Percentiles rank a stretch among this genome's conserved stretches.
Conservation (phyloP, 179 eudicot genomes). For the Spergularia azorica region DNA sequence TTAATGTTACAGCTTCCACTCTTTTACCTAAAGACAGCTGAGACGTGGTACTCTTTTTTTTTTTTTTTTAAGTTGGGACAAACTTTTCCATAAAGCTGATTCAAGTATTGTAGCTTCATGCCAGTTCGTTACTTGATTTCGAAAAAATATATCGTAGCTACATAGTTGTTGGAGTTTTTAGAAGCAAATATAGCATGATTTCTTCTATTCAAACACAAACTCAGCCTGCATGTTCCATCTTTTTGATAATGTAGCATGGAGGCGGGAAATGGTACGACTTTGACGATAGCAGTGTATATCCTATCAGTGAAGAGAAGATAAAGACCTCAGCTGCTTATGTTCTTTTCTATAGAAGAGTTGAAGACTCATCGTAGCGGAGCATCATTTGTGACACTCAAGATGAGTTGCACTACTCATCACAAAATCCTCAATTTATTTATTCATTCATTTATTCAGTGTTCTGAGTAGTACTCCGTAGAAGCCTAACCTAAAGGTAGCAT, state of each 20-base stretch:
- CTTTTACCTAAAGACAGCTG: background rate
- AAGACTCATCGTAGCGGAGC: conserved; percentile 23
- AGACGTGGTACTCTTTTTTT: no score
- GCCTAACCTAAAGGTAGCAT: conserved; percentile 32
- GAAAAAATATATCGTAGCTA: no score
- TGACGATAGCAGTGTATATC: conserved; percentile 65
- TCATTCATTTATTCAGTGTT: conserved; percentile 23
- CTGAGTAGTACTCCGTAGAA: conserved; percentile 16
- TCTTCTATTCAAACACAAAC: background rate
- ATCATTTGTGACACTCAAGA: conserved; percentile 23
- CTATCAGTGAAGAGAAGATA: conserved; percentile 62
- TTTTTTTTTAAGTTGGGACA: no score
- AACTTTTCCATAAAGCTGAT: no score
- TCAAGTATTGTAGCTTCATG: no score
- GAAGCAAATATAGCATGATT: no score
- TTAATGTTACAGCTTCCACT: conserved; percentile 9
- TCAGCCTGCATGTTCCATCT: background rate
- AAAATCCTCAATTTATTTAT: conserved; percentile 2
- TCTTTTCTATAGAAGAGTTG: conserved; percentile 62
- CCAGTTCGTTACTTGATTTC: no score
- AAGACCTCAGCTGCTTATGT: conserved; percentile 80
- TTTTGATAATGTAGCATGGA: conserved; percentile 57
- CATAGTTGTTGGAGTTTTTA: no score
- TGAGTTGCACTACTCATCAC: conserved; percentile 22
- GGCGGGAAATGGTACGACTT: conserved; percentile 80